A percentile compares a stretch with the other conserved stretches of the same genome.
Conservation (phyloP, 2,329 filamentous ascomycete genomes). For the Fusarium nodosum region DNA sequence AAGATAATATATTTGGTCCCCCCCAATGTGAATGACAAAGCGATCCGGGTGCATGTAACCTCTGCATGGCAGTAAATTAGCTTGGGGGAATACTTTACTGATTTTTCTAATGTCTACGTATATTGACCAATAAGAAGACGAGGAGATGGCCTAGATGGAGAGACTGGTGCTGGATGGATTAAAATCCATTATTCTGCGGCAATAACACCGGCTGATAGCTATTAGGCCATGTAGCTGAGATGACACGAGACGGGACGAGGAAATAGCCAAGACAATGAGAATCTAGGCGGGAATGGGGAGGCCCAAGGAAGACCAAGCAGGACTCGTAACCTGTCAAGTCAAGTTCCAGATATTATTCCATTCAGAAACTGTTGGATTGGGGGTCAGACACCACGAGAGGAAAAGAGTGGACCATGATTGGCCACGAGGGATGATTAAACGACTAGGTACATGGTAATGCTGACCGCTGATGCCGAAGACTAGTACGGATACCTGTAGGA, state of each 20-base stretch:
- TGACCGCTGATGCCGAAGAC: slow-evolving; percentile 17
- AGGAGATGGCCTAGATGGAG: slow-evolving; percentile 5
- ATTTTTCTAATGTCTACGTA: slow-evolving; percentile 14
- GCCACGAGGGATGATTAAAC: not conserved
- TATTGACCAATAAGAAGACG: slow-evolving; percentile 10
- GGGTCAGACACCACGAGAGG: slow-evolving; percentile 43
- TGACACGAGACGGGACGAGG: not conserved
- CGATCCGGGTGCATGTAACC: slow-evolving; percentile 13
- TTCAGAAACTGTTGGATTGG: slow-evolving; percentile 17
- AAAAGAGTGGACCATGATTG: slow-evolving; percentile 38
- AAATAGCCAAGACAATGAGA: not conserved
- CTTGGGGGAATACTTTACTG: slow-evolving; percentile 21
- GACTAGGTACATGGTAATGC: not conserved
- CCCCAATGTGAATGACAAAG: slow-evolving; percentile 24
- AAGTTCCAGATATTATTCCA: not conserved
- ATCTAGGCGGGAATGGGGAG: not conserved
- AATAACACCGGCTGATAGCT: slow-evolving; percentile 13
- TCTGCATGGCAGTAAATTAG: slow-evolving; percentile 13
- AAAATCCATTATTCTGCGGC: not conserved
- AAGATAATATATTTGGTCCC: slow-evolving; percentile 21
- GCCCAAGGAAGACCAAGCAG: not conserved
- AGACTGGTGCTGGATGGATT: slow-evolving; percentile 12
- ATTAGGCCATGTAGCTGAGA: not conserved
- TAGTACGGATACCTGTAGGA: not conserved
- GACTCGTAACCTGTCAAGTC: not conserved